Percentiles rank a stretch among this genome's conserved stretches.
phyloP scores from a whole-genome alignment of 306 rosid genomes.

The Nissolia schottii region DNA sequence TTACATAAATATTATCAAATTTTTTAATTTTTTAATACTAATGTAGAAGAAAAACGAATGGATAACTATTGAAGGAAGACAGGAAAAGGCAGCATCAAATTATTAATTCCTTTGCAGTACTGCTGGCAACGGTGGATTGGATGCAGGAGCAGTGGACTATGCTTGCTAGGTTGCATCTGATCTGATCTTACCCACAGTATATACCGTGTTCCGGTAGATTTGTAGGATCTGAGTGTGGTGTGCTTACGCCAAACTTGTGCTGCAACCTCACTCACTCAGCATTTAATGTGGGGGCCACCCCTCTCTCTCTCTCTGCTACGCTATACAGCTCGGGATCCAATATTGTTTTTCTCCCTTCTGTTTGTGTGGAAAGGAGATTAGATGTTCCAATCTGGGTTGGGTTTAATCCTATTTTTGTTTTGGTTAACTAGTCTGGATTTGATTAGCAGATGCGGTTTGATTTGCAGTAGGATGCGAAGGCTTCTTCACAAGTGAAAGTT shows the following conservation, averaged over 20 bases:
- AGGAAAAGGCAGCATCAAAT: no score
- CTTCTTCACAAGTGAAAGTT: no score
- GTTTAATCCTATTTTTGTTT: background rate
- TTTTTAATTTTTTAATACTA: no score
- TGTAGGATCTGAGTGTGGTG: background rate
- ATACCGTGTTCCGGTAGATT: background rate
- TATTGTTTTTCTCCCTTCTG: background rate
- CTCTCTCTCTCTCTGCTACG: no score
- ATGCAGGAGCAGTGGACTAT: no score
- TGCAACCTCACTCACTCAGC: background rate
- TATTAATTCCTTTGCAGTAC: no score
- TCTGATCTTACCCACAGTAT: background rate
- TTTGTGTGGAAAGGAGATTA: slow-evolving; percentile 15
- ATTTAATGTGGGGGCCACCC: slow-evolving; percentile 22
- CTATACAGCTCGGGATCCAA: slow-evolving; percentile 54
- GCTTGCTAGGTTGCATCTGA: background rate
- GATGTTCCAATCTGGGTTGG: background rate
- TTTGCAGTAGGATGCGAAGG: no score
- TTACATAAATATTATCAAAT: no score
- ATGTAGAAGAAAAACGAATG: no score
- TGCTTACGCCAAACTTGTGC: slow-evolving; percentile 33
- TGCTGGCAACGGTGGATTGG: no score
- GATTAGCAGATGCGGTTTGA: background rate
- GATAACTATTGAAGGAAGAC: no score
- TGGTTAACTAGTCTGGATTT: background rate